Evolutionary conservation across 108 stramenopile genomes (phyloP).

Genomic region (Nannochloropsis salina): DNA sequence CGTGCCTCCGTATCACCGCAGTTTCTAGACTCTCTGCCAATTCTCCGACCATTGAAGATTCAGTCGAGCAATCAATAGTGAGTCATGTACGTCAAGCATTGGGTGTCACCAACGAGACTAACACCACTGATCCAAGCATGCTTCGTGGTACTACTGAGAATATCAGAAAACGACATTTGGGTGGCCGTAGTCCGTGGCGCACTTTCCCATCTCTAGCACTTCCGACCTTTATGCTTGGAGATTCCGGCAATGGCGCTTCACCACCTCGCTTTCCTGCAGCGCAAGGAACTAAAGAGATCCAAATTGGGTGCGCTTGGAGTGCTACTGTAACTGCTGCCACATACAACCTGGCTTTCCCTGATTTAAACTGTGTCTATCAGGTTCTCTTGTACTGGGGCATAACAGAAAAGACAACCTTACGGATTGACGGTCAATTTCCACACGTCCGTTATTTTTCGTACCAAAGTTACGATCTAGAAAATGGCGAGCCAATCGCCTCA

Average conservation of each 20-base stretch:
- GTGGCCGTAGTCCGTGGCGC: not conserved
- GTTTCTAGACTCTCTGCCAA: not conserved
- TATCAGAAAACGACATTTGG: not conserved
- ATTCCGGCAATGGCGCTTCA: not conserved
- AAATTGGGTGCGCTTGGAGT: not conserved
- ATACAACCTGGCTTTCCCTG: not conserved
- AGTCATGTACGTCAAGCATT: not conserved
- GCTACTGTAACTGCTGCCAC: slow-evolving; percentile 12
- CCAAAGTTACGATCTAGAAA: not conserved
- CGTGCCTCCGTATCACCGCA: too few relatives aligned
- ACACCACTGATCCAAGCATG: not conserved
- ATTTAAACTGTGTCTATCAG: not conserved
- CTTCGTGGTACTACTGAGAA: not conserved
- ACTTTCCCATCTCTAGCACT: not conserved
- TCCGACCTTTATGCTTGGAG: not conserved
- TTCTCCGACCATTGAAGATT: not conserved
- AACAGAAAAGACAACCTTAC: not conserved
- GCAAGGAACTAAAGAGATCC: not conserved
- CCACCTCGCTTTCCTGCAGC: not conserved
- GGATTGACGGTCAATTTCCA: not conserved
- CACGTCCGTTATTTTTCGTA: slow-evolving; percentile 1
- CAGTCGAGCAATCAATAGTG: not conserved
- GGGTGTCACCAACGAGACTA: not conserved
- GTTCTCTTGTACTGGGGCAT: slow-evolving; percentile 7
- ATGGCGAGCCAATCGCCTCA: not conserved